phyloP scores from a whole-genome alignment of 2,329 filamentous ascomycete genomes.

The Leptosphaerulina australis region DNA sequence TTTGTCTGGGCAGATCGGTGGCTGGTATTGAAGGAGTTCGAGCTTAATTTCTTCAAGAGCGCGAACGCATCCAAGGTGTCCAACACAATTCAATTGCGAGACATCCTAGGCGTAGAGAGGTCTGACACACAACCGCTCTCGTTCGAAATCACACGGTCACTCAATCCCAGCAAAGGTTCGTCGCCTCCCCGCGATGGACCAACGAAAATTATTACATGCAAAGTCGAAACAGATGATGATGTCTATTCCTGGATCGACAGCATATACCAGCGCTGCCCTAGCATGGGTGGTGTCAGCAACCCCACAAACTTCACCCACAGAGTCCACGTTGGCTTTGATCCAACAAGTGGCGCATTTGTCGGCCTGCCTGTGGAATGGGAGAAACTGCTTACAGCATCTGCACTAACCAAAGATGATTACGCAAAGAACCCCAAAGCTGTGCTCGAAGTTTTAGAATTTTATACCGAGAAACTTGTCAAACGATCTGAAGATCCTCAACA shows the following conservation, averaged over 20 bases:
- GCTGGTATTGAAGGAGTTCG: slow-evolving; percentile 88
- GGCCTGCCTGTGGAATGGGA: slow-evolving; percentile 96
- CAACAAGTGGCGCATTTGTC: slow-evolving; percentile 91
- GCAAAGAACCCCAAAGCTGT: slow-evolving; percentile 81
- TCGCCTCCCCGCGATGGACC: slow-evolving; percentile 81
- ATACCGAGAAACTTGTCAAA: slow-evolving; percentile 78
- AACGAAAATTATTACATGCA: slow-evolving; percentile 84
- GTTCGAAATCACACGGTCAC: slow-evolving; percentile 85
- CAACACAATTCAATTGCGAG: slow-evolving; percentile 82
- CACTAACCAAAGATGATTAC: slow-evolving; percentile 98
- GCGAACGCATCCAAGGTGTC: slow-evolving; percentile 81
- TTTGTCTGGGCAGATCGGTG: slow-evolving; percentile 88
- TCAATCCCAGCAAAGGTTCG: slow-evolving; percentile 61
- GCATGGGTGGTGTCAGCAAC: slow-evolving; percentile 97
- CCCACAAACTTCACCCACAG: slow-evolving; percentile 98
- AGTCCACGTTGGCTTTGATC: slow-evolving; percentile 97
- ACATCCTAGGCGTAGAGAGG: slow-evolving; percentile 87
- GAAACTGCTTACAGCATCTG: slow-evolving; percentile 91
- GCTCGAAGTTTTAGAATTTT: slow-evolving; percentile 83
- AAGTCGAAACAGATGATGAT: slow-evolving; percentile 93
- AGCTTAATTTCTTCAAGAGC: slow-evolving; percentile 92
- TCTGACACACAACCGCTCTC: slow-evolving; percentile 91
- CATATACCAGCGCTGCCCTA: slow-evolving; percentile 94
- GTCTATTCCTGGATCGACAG: slow-evolving; percentile 99
- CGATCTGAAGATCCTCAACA: slow-evolving; percentile 72